Conservation (phyloP, 2,329 filamentous ascomycete species). For the Talaromyces marneffei region DNA sequence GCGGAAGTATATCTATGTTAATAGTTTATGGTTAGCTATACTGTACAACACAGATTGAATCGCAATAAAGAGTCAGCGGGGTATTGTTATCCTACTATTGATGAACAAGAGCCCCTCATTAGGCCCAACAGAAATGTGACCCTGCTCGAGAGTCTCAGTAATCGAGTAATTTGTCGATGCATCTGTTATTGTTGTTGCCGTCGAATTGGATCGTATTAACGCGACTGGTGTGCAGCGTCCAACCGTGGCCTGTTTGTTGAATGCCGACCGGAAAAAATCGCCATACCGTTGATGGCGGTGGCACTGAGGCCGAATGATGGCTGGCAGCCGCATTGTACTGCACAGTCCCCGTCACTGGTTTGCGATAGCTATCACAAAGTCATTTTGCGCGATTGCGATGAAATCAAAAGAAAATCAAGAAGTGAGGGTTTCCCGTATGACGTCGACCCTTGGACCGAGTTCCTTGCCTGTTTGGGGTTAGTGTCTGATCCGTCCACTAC, state of each 20-base stretch:
- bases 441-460: not conserved
- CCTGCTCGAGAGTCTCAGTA: constrained; percentile 29
- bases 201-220: constrained; percentile 3
- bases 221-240: not conserved
- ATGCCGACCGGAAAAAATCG: not conserved
- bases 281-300: not conserved
- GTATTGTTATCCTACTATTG: constrained; percentile 58
- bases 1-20: constrained; percentile 69
- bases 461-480: not conserved
- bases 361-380: not conserved
- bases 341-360: not conserved
- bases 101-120: constrained; percentile 86
- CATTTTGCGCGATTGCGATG: not conserved
- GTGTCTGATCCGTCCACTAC: not conserved
- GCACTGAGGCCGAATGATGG: not conserved
- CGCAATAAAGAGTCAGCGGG: not conserved
- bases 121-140: constrained; percentile 70
- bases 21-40: constrained; percentile 9
- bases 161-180: not conserved
- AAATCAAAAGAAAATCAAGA: not conserved
- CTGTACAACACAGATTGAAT: not conserved
- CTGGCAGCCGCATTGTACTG: not conserved
- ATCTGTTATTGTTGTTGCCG: not conserved
- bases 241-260: not conserved
- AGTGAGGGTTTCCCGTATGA: not conserved